Base-by-base conservation (phyloP, 139 green algal genomes). In the Limnomonas spitsbergensis region DNA sequence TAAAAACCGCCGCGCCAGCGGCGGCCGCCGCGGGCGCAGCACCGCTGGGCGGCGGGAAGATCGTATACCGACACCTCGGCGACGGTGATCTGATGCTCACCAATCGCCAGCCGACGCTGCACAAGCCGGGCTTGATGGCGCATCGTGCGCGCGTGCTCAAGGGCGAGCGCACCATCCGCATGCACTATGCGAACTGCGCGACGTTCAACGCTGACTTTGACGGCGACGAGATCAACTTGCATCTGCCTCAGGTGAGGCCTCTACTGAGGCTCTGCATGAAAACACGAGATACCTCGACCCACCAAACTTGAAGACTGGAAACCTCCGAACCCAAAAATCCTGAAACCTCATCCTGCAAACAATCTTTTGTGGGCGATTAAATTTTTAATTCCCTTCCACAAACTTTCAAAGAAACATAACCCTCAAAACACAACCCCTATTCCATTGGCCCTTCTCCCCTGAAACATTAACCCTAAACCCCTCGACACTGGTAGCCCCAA, bases 151-250 rank as follows among this genome's bases (percentile, higher is more conserved):
- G 84, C 4, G 87, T 95, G 54, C 84, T 95, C 53, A 76, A 76
- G 38, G 93, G 93, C 1, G 92, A 99, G 91, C 87, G 95, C 67
- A 98, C 95, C 32, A 98, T 99, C 69, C 90, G 96, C 52, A 95
- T 99, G 89, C 96, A 99, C 88, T 99, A 99, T 84, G 93, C 96
- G 77, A 99, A 99, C 90, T 99, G 96, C 89, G 82, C 92, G 40
- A 95, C 92, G 52, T 98, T 97, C 89, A 97, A 97, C 85, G 93
- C 94, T 20, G 96, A 99, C 82, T 99, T 99, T 89, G 96, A 99
- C 78, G 96, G 96, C 1, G 96, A 99, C 78, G 96, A 99, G 84
- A 99, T 99, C 87, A 99, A 99, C 89, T 84, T 99, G 78, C 96
- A 99, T 77, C 82, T 99, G 61, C 96, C 96, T 0, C 95, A 98